phyloP scores from a whole-genome alignment of 768 basidiomycete genomes.

The Lanmaoa pseudosensibilis region DNA sequence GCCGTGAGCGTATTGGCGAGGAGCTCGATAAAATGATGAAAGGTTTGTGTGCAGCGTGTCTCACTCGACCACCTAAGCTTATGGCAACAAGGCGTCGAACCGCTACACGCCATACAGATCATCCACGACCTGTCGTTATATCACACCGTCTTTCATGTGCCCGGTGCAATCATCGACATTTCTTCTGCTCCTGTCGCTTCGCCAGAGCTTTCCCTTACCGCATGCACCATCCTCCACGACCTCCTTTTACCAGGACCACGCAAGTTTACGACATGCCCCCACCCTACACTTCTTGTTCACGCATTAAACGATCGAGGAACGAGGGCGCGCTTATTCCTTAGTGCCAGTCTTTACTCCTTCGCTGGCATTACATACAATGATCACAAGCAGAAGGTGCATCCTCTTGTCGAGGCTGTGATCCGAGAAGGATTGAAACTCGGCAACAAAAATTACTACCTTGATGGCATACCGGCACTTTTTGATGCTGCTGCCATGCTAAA shows the following conservation, averaged over 20 bases:
- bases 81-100: constrained; percentile 61
- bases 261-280: constrained; percentile 19
- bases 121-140: constrained; percentile 75
- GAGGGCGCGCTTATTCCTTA: constrained; percentile 71
- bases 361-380: constrained; percentile 56
- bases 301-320: constrained; percentile 30
- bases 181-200: constrained; percentile 47
- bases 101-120: constrained; percentile 70
- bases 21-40: constrained; percentile 95
- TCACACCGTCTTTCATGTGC: constrained; percentile 60
- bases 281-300: constrained; percentile 41
- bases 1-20: constrained; percentile 87
- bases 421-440: constrained; percentile 86
- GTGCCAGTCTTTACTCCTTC: constrained; percentile 75
- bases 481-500: constrained; percentile 46
- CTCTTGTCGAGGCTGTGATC: constrained; percentile 67
- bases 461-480: constrained; percentile 72
- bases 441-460: constrained; percentile 70
- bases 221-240: constrained; percentile 57
- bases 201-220: constrained; percentile 47
- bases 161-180: constrained; percentile 40
- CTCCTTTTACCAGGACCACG: constrained; percentile 37
- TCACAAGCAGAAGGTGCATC: constrained; percentile 59
- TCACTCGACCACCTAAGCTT: constrained; percentile 1
- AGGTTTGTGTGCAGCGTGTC: constrained; percentile 43